Percentiles rank a stretch among this genome's conserved stretches.
These are phyloP conservation scores for Tolypocladium cylindrosporum DNA, from an alignment of 2,329 filamentous ascomycete species.

Conservation along the genomic window DNA sequence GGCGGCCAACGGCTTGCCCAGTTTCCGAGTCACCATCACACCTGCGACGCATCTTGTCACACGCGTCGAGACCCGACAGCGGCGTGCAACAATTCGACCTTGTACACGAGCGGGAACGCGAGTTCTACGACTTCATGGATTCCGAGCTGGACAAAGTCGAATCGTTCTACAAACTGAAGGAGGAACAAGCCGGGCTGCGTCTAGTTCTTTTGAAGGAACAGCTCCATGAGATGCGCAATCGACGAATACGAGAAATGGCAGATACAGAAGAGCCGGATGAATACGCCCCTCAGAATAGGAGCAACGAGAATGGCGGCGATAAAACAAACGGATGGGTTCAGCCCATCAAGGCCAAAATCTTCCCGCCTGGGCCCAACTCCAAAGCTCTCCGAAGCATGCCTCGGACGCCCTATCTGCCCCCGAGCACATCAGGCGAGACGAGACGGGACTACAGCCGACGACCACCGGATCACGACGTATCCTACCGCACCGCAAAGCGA, in stretches of 20 bases:
- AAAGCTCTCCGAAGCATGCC: constrained; percentile 47
- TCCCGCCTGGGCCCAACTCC: constrained; percentile 50
- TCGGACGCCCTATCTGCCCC: constrained; percentile 33
- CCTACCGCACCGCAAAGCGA: constrained; percentile 79
- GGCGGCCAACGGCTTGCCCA: constrained; percentile 3
- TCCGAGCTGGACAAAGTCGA: constrained; percentile 85
- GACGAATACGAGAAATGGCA: constrained; percentile 62
- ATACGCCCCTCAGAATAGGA: constrained; percentile 9
- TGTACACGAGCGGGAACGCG: constrained; percentile 63
- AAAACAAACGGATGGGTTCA: constrained; percentile 33
- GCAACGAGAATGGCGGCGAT: constrained; percentile 15
- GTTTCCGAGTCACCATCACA: constrained; percentile 16
- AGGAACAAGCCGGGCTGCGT: constrained; percentile 70
- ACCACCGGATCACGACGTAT: constrained; percentile 45
- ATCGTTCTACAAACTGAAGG: constrained; percentile 77
- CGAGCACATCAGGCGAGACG: constrained; percentile 17
- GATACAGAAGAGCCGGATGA: constrained; percentile 25
- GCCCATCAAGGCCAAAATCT: constrained; percentile 43
- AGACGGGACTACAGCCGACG: constrained; percentile 42
- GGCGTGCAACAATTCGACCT: constrained; percentile 42
- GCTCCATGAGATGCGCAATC: constrained; percentile 85
- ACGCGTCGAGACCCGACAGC: constrained; percentile 28
- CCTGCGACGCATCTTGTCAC: constrained; percentile 25
- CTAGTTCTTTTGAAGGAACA: constrained; percentile 67
- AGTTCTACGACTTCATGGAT: constrained; percentile 83